Evolutionary conservation across 768 basidiomycete genomes (phyloP).

Genomic region (Suillus variegatus): DNA sequence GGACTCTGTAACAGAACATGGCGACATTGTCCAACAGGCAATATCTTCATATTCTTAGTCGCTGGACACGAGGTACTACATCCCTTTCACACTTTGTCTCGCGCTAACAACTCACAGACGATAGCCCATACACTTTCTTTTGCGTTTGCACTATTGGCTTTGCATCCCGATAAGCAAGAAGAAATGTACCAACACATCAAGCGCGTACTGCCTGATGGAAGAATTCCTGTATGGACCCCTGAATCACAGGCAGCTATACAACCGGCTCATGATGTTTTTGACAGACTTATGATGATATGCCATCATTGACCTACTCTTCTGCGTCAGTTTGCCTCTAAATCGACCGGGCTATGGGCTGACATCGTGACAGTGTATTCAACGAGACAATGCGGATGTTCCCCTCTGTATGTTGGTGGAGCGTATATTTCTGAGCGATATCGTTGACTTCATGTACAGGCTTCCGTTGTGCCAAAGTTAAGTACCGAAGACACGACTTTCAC

Average conservation of each 20-base stretch:
- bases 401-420: constrained; percentile 20
- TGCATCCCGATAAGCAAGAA: constrained; percentile 43
- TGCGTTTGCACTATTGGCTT: constrained; percentile 36
- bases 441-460: constrained; percentile 29
- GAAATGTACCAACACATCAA: constrained; percentile 35
- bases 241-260: background rate
- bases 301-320: constrained; percentile 22
- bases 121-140: constrained; percentile 35
- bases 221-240: constrained; percentile 23
- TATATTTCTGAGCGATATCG: background rate
- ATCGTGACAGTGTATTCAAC: constrained; percentile 26
- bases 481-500: constrained; percentile 48
- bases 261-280: background rate
- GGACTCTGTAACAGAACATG: background rate
- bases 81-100: background rate
- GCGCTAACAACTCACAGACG: constrained; percentile 21
- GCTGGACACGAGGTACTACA: constrained; percentile 59
- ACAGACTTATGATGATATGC: constrained; percentile 33
- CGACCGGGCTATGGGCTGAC: background rate
- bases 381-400: constrained; percentile 35
- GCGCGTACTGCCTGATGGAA: constrained; percentile 22
- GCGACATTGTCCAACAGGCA: constrained; percentile 21
- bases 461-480: constrained; percentile 43
- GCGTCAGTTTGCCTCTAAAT: constrained; percentile 20
- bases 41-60: constrained; percentile 46